A percentile compares a stretch with the other conserved stretches of the same genome.
Conservation (phyloP, 768 basidiomycete genomes). For the Lentinula sp. region DNA sequence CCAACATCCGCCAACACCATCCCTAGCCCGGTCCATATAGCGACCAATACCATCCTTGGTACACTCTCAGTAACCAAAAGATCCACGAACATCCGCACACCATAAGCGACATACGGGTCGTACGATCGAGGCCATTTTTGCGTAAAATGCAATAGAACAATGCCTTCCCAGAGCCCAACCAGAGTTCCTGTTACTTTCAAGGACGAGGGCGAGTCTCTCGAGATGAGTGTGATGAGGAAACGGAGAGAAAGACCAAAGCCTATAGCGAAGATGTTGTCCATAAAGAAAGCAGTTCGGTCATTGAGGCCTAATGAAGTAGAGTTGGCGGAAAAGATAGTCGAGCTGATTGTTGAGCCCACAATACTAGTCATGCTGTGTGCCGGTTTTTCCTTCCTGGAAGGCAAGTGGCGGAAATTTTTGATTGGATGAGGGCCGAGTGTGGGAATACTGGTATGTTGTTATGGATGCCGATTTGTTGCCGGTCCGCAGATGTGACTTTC, state of each 20-base stretch:
- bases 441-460: too few relatives aligned
- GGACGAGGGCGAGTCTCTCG: slow-evolving; percentile 28
- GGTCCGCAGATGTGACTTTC: too few relatives aligned
- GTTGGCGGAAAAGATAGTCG: not conserved
- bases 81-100: slow-evolving; percentile 67
- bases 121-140: slow-evolving; percentile 57
- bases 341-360: not conserved
- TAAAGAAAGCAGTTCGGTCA: slow-evolving; percentile 19
- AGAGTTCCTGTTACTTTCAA: slow-evolving; percentile 55
- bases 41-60: slow-evolving; percentile 37
- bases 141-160: slow-evolving; percentile 67
- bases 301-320: not conserved
- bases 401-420: too few relatives aligned
- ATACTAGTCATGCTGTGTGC: too few relatives aligned
- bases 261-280: slow-evolving; percentile 72
- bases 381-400: too few relatives aligned
- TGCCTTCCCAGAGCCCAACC: slow-evolving; percentile 76
- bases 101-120: slow-evolving; percentile 67
- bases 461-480: too few relatives aligned
- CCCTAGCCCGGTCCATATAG: slow-evolving; percentile 48
- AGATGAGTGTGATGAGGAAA: slow-evolving; percentile 49
- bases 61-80: slow-evolving; percentile 57
- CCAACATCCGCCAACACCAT: slow-evolving; percentile 48
- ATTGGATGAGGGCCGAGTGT: too few relatives aligned
- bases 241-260: slow-evolving; percentile 62